A percentile compares a stretch with the other conserved stretches of the same genome.
phyloP scores from a whole-genome alignment of 768 basidiomycete genomes.

The Galerina sulciceps region DNA sequence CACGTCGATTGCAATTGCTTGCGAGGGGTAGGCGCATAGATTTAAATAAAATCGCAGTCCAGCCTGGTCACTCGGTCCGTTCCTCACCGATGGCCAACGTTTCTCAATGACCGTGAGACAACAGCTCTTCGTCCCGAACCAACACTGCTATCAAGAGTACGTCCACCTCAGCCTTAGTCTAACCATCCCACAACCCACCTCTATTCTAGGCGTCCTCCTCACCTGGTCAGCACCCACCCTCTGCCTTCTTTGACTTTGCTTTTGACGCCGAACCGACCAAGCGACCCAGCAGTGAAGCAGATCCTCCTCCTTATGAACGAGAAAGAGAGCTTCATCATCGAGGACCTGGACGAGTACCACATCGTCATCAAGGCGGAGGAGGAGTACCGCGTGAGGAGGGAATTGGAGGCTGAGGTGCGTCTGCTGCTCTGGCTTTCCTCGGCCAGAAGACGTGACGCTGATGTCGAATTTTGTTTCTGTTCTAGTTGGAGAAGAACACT shows the following conservation, averaged over 20 bases:
- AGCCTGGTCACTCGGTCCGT: neutral
- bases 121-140: slow-evolving; percentile 17
- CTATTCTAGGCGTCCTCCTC: slow-evolving; percentile 65
- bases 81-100: too few species aligned
- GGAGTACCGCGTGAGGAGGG: slow-evolving; percentile 71
- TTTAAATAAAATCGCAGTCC: slow-evolving; percentile 8
- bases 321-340: slow-evolving; percentile 79
- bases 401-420: slow-evolving; percentile 77
- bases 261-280: slow-evolving; percentile 26
- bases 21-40: slow-evolving; percentile 7
- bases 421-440: neutral
- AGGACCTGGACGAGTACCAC: slow-evolving; percentile 85
- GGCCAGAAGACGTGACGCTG: neutral
- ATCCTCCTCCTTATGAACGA: slow-evolving; percentile 85
- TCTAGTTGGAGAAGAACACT: slow-evolving; percentile 84
- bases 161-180: slow-evolving; percentile 16
- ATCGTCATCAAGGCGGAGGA: slow-evolving; percentile 84
- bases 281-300: slow-evolving; percentile 90
- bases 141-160: slow-evolving; percentile 52
- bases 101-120: slow-evolving; percentile 8
- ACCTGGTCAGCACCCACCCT: slow-evolving; percentile 60
- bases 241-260: neutral
- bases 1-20: neutral
- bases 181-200: too few species aligned
- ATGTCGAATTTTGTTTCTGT: neutral